Evolutionary conservation across 345 rosid genomes (phyloP).

Genomic region (Hibiscus tridactylites): DNA sequence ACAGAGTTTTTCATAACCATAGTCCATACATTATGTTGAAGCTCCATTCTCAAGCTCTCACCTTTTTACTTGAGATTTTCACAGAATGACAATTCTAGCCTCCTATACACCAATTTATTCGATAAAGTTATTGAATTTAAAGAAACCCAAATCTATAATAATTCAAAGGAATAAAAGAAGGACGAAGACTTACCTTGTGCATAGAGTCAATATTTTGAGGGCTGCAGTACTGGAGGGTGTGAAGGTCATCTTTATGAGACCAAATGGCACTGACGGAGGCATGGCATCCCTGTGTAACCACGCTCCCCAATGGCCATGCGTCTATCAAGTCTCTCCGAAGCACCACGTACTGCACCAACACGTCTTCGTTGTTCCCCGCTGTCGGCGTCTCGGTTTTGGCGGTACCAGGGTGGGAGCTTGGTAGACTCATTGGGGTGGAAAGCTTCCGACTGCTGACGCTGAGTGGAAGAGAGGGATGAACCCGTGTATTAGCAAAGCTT

Average conservation of each 20-base stretch:
- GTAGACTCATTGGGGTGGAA: conserved; percentile 36
- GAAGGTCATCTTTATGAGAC: conserved; percentile 60
- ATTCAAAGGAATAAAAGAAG: neutral
- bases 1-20: neutral
- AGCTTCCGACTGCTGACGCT: neutral
- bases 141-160: neutral
- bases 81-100: neutral
- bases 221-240: conserved; percentile 59
- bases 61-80: neutral
- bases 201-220: conserved; percentile 59
- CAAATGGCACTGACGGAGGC: conserved; percentile 84
- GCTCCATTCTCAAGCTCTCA: neutral
- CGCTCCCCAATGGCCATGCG: conserved; percentile 89
- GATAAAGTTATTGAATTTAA: neutral
- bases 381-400: conserved; percentile 10
- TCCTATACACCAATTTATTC: neutral
- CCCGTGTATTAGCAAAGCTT: neutral
- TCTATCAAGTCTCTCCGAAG: conserved; percentile 87
- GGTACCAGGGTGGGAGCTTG: conserved; percentile 14
- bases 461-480: neutral
- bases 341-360: conserved; percentile 80
- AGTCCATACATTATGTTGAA: neutral
- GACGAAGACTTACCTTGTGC: conserved; percentile 54
- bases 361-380: conserved; percentile 27
- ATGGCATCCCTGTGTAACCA: conserved; percentile 93